phyloP scores from a whole-genome alignment of 1,139 yeast genomes.

The Suhomyces atakaporum region DNA sequence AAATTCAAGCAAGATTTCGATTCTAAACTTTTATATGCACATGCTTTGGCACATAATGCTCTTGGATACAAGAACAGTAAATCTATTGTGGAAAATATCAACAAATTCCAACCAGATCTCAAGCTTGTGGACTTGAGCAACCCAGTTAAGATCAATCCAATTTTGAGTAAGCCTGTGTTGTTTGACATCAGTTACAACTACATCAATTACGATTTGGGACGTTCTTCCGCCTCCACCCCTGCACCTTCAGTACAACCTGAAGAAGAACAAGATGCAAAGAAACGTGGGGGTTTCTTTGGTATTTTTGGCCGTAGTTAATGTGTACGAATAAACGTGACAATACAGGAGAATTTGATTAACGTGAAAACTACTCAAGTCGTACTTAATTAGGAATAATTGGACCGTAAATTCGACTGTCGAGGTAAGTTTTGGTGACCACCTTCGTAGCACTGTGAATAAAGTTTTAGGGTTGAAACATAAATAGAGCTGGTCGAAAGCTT shows the following conservation, averaged over 20 bases:
- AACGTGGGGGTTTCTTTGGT: conserved; percentile 47
- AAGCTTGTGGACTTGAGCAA: conserved; percentile 52
- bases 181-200: conserved; percentile 89
- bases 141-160: conserved; percentile 47
- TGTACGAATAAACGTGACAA: too few species aligned
- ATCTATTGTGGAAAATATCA: conserved; percentile 50
- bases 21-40: conserved; percentile 40
- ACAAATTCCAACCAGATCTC: conserved; percentile 43
- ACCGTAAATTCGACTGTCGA: too few species aligned
- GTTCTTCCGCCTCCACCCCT: conserved; percentile 13
- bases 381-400: too few species aligned
- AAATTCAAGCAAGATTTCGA: conserved; percentile 30
- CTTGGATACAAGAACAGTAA: conserved; percentile 20
- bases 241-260: conserved; percentile 12
- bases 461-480: too few species aligned
- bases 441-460: too few species aligned
- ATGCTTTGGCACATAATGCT: conserved; percentile 54
- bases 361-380: too few species aligned
- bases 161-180: conserved; percentile 81
- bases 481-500: too few species aligned
- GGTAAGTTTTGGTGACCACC: too few species aligned
- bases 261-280: conserved; percentile 27
- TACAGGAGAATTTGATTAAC: too few species aligned
- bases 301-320: conserved; percentile 30
- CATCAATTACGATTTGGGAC: conserved; percentile 48